A percentile compares a stretch with the other conserved stretches of the same genome.
These are phyloP conservation scores for Filobasidium uniguttulatum DNA, from an alignment of 1,284 basidiomycete genomes.

Conservation along the genomic window DNA sequence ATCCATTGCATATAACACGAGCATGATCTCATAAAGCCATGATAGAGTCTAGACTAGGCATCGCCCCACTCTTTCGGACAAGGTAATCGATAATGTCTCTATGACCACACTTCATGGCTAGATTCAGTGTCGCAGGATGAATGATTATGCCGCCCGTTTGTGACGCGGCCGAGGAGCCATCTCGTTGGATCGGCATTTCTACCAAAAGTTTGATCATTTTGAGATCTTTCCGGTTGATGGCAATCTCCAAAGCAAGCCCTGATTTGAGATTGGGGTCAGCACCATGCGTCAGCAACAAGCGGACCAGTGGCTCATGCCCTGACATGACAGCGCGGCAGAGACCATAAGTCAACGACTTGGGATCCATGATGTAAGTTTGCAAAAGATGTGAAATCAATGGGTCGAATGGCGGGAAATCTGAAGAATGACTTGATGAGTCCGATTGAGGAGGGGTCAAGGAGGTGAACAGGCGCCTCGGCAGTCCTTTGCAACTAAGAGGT, in stretches of 20 bases:
- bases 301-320: background rate
- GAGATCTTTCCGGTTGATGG: background rate
- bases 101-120: conserved; percentile 29
- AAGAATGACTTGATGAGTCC: no score
- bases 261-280: background rate
- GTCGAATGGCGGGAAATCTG: no score
- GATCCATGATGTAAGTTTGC: background rate
- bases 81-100: conserved; percentile 60
- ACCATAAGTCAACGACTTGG: background rate
- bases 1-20: no score
- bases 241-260: background rate
- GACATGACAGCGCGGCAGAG: background rate
- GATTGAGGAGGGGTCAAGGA: background rate
- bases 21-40: conserved; percentile 3
- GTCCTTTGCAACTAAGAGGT: background rate
- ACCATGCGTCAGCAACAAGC: background rate
- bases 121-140: conserved; percentile 3
- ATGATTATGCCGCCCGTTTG: background rate
- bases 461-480: background rate
- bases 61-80: conserved; percentile 51
- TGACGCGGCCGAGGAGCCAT: no score
- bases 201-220: background rate
- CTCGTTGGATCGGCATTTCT: no score
- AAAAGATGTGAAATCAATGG: background rate
- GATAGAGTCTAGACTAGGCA: conserved; percentile 4